Evolutionary conservation across 768 basidiomycete genomes (phyloP).

Genomic region (Phylloporus scabripes): DNA sequence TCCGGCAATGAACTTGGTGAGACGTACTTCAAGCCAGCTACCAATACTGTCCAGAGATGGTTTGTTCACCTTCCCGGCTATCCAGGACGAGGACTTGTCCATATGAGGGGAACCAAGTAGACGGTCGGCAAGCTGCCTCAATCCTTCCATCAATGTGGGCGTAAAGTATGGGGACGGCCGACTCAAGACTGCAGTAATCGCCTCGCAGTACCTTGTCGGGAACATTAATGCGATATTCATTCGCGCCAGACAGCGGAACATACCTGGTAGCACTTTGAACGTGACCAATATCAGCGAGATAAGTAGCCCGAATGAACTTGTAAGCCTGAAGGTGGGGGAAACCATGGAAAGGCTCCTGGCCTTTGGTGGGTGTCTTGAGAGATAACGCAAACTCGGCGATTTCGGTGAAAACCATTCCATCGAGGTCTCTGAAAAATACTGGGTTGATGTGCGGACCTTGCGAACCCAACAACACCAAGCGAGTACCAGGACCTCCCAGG

Average conservation of each 20-base stretch:
- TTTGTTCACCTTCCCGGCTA: constrained; percentile 77
- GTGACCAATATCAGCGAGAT: constrained; percentile 79
- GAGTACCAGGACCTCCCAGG: constrained; percentile 57
- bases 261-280: constrained; percentile 72
- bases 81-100: constrained; percentile 83
- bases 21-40: constrained; percentile 85
- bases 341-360: constrained; percentile 81
- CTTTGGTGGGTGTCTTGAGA: constrained; percentile 64
- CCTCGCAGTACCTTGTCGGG: constrained; percentile 85
- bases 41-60: constrained; percentile 91
- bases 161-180: constrained; percentile 66
- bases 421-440: constrained; percentile 57
- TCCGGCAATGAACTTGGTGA: constrained; percentile 94
- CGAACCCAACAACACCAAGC: constrained; percentile 70
- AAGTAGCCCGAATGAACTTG: constrained; percentile 70
- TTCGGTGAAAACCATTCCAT: constrained; percentile 82
- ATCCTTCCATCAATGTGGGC: constrained; percentile 58
- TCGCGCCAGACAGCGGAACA: neutral
- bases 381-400: constrained; percentile 88
- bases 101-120: constrained; percentile 64
- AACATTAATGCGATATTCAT: constrained; percentile 1
- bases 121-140: constrained; percentile 75
- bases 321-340: constrained; percentile 86
- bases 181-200: constrained; percentile 63
- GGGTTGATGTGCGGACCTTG: constrained; percentile 48